Evolutionary conservation across 306 rosid genomes (phyloP).

Genomic region (Gillenia trifoliata): DNA sequence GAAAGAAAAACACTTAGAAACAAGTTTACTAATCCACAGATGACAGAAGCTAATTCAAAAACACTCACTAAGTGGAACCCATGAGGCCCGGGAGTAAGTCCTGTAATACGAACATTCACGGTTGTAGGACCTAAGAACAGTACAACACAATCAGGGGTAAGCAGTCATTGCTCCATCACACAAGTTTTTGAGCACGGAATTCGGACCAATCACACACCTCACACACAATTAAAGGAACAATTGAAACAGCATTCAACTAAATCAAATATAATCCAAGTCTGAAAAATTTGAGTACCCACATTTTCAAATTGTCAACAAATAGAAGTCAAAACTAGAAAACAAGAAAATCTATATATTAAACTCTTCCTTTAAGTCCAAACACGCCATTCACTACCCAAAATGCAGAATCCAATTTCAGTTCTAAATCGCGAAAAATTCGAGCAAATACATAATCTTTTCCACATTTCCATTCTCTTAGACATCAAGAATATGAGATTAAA

Average conservation of each 20-base stretch:
- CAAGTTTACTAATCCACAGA: neutral
- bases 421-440: neutral
- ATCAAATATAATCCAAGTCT: neutral
- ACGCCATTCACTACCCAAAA: neutral
- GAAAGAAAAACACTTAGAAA: conserved; percentile 10
- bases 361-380: neutral
- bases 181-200: neutral
- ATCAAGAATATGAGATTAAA: neutral
- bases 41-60: conserved; percentile 12
- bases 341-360: neutral
- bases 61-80: conserved; percentile 84
- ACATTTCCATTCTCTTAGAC: neutral
- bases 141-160: neutral
- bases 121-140: conserved; percentile 70
- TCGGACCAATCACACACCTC: neutral
- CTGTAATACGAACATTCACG: conserved; percentile 73
- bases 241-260: neutral
- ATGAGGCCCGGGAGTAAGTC: conserved; percentile 82
- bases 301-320: neutral
- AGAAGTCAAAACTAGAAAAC: neutral
- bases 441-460: neutral
- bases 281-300: neutral
- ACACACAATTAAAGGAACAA: neutral
- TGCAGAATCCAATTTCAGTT: neutral
- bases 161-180: neutral